These are phyloP conservation scores for Cardamine chenopodiifolia DNA, from an alignment of 345 rosid species.

Conservation along the genomic window DNA sequence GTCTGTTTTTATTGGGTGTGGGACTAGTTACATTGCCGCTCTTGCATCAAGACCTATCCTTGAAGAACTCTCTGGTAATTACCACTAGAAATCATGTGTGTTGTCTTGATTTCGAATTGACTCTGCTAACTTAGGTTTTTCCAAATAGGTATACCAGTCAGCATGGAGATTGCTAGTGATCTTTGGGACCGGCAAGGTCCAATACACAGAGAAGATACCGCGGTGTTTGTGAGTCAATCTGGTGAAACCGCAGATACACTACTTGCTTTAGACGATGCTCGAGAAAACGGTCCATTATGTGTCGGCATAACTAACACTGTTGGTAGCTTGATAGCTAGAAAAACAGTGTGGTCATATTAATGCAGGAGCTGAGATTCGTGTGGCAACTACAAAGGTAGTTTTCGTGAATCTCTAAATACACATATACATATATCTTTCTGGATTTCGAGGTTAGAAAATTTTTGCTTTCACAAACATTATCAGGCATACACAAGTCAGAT, in stretches of 20 bases:
- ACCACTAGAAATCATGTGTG: neutral
- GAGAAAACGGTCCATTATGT: conserved; percentile 87
- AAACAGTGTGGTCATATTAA: conserved; percentile 94
- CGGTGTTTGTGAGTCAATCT: conserved; percentile 95
- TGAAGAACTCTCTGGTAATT: conserved; percentile 94
- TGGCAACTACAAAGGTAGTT: conserved; percentile 93
- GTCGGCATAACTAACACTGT: conserved; percentile 97
- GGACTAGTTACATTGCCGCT: conserved; percentile 98
- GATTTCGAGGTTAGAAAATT: neutral
- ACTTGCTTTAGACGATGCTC: conserved; percentile 79
- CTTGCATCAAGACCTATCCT: conserved; percentile 91
- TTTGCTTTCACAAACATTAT: neutral
- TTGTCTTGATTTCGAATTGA: neutral
- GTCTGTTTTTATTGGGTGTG: conserved; percentile 95
- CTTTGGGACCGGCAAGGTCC: conserved; percentile 93
- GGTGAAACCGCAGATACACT: conserved; percentile 99
- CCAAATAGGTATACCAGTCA: conserved; percentile 79
- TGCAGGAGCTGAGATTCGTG: conserved; percentile 97
- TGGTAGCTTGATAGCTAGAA: conserved; percentile 93
- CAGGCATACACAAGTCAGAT: conserved; percentile 99
- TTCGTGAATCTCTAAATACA: conserved; percentile 8
- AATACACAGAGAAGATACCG: conserved; percentile 96
- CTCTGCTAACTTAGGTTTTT: conserved; percentile 16
- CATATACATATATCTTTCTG: neutral
- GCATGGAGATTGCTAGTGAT: conserved; percentile 99